Percentiles rank a stretch among this genome's conserved stretches.
Evolutionary conservation across 2,329 filamentous ascomycete genomes (phyloP).

Genomic region (Beauveria sp.): DNA sequence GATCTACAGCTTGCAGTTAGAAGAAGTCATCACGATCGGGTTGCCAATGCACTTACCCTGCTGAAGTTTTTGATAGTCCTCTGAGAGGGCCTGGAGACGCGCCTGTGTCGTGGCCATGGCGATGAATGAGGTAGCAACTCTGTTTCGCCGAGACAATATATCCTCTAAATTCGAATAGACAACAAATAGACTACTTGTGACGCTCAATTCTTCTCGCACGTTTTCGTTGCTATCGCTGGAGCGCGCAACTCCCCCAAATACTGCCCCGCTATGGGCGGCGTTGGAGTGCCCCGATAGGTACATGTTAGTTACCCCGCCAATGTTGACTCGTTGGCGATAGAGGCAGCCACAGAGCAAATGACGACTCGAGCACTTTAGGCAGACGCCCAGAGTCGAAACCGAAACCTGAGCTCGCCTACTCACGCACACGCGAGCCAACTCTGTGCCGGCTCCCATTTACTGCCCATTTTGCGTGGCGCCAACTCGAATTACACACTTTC

Average conservation of each 20-base stretch:
- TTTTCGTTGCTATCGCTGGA: not conserved
- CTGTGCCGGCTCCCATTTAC: not conserved
- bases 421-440: not conserved
- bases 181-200: not conserved
- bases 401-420: not conserved
- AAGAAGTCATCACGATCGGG: not conserved
- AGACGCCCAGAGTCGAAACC: conserved; percentile 2
- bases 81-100: conserved; percentile 72
- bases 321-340: conserved; percentile 16
- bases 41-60: conserved; percentile 47
- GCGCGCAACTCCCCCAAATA: not conserved
- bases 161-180: not conserved
- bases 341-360: conserved; percentile 4
- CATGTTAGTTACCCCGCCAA: conserved; percentile 34
- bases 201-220: not conserved
- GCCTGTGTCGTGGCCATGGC: conserved; percentile 67
- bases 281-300: conserved; percentile 24
- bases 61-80: conserved; percentile 83
- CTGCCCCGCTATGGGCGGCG: conserved; percentile 10
- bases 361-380: conserved; percentile 8
- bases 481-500: not conserved
- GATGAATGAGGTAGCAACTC: not conserved
- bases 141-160: not conserved
- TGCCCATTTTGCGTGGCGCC: not conserved
- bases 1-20: conserved; percentile 47